These are phyloP conservation scores for Ophiostoma novo-ulmi DNA, from an alignment of 2,329 filamentous ascomycete species.

Conservation along the genomic window DNA sequence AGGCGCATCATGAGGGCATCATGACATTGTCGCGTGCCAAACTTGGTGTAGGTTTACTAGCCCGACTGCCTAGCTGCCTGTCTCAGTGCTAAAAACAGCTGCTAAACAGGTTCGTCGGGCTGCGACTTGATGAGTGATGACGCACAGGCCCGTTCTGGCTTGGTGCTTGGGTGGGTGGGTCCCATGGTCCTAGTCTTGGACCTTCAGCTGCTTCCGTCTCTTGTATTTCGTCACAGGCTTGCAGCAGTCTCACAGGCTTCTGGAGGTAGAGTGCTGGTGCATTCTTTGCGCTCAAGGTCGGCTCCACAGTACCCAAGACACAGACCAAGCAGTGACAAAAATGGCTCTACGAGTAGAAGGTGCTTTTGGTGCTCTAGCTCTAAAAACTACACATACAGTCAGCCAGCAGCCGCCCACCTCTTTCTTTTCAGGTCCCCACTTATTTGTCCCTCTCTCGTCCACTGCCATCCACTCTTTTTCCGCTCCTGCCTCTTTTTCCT, in stretches of 20 bases:
- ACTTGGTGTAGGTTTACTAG: background rate
- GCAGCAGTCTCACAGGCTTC: background rate
- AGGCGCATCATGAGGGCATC: background rate
- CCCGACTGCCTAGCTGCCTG: background rate
- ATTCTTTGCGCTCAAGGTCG: background rate
- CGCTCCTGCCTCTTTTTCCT: conserved; percentile 14
- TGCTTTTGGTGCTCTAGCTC: background rate
- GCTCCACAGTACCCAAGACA: background rate
- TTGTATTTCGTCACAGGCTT: conserved; percentile 4
- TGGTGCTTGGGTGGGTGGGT: background rate
- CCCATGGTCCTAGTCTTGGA: background rate
- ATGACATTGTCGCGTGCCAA: background rate
- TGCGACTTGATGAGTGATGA: conserved; percentile 10
- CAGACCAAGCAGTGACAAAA: background rate
- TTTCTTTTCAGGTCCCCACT: background rate
- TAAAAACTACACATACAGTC: background rate
- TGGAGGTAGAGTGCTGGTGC: background rate
- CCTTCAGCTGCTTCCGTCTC: background rate
- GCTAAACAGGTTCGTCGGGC: background rate
- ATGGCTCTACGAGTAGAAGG: background rate
- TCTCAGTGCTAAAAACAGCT: background rate
- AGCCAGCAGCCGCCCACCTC: conserved; percentile 8
- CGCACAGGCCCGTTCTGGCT: conserved; percentile 8
- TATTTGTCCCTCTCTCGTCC: conserved; percentile 16
- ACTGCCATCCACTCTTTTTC: conserved; percentile 14